Conservation (phyloP, 495 filamentous ascomycete species). For the Patellaria atrata region DNA sequence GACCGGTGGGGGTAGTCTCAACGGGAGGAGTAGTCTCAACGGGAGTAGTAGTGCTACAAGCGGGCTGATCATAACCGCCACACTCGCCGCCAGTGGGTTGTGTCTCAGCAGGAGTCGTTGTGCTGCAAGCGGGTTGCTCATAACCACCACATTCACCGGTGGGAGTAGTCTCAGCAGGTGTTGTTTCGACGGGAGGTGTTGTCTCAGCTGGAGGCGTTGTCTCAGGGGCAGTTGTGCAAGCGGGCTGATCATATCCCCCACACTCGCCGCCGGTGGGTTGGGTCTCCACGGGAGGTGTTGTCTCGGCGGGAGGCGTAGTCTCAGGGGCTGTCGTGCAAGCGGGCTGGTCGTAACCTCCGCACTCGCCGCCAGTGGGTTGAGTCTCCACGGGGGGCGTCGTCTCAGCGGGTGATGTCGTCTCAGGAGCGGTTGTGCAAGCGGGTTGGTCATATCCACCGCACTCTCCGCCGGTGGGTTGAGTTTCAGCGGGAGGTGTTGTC, state of each 20-base stretch:
- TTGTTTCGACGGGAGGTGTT: background rate
- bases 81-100: no score
- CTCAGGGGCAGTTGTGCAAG: conserved; percentile 1
- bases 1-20: conserved; percentile 30
- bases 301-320: no score
- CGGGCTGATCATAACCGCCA: background rate
- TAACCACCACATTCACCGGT: conserved; percentile 16
- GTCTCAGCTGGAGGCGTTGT: background rate
- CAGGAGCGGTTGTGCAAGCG: background rate
- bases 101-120: conserved; percentile 6
- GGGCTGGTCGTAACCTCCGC: no score
- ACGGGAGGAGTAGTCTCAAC: conserved; percentile 9
- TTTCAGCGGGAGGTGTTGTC: no score
- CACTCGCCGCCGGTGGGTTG: no score
- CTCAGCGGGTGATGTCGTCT: conserved; percentile 3
- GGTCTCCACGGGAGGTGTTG: no score
- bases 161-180: conserved; percentile 6
- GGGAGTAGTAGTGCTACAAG: conserved; percentile 3
- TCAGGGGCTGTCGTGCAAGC: no score
- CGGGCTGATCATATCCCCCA: no score
- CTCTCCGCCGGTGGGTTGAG: no score
- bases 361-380: no score
- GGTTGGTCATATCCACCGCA: background rate
- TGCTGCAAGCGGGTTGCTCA: conserved; percentile 8
- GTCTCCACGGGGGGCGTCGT: no score